Conservation (phyloP, 2,329 filamentous ascomycete genomes). For the Claviceps fusiformis region DNA sequence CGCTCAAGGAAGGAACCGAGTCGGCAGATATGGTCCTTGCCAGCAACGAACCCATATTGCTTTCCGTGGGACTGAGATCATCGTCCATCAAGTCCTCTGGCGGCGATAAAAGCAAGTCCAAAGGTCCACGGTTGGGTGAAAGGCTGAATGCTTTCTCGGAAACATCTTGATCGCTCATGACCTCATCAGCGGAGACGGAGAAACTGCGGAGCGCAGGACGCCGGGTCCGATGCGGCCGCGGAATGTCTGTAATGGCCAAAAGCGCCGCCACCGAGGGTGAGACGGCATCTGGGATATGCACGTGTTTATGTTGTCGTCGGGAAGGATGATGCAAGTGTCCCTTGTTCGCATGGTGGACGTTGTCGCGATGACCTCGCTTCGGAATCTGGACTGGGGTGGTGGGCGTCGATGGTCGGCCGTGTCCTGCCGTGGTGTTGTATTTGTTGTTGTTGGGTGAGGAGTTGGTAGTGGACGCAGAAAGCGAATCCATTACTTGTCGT, state of each 20-base stretch:
- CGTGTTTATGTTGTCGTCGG: slow-evolving; percentile 23
- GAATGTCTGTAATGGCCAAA: slow-evolving; percentile 49
- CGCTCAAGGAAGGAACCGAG: slow-evolving; percentile 45
- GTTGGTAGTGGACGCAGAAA: slow-evolving; percentile 15
- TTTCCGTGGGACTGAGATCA: slow-evolving; percentile 35
- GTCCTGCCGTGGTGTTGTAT: slow-evolving; percentile 14
- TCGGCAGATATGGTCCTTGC: slow-evolving; percentile 44
- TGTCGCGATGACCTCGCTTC: slow-evolving; percentile 25
- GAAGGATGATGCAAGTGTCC: slow-evolving; percentile 25
- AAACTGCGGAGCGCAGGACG: slow-evolving; percentile 19
- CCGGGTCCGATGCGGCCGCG: slow-evolving; percentile 23
- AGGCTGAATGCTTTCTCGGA: slow-evolving; percentile 46
- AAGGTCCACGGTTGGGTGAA: slow-evolving; percentile 37
- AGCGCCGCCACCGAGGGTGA: slow-evolving; percentile 47
- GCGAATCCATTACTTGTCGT: slow-evolving; percentile 12
- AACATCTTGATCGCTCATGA: slow-evolving; percentile 38
- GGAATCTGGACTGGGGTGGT: slow-evolving; percentile 45
- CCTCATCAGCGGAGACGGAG: slow-evolving; percentile 45
- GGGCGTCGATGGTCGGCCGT: slow-evolving; percentile 19
- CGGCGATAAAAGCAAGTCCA: slow-evolving; percentile 46
- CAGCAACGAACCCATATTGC: slow-evolving; percentile 35
- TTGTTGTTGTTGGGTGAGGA: slow-evolving; percentile 11
- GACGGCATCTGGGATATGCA: slow-evolving; percentile 39
- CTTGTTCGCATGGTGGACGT: slow-evolving; percentile 22
- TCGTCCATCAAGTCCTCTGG: slow-evolving; percentile 44